Conservation (phyloP, 2,329 filamentous ascomycete species). For the Xylaria sp. region DNA sequence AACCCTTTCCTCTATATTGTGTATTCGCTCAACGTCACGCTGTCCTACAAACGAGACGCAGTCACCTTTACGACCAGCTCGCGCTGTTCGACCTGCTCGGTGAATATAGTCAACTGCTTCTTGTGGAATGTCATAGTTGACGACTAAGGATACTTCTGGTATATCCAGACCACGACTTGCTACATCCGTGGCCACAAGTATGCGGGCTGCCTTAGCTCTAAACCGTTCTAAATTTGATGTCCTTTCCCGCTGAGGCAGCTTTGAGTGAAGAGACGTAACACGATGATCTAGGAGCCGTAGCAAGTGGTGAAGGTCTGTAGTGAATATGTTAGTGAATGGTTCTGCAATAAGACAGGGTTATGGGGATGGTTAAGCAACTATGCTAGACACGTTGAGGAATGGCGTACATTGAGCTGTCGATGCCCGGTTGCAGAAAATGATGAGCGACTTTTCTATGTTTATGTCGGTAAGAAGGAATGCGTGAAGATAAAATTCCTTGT, state of each 20-base stretch:
- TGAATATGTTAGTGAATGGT: conserved; percentile 6
- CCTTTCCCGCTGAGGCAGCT: conserved; percentile 84
- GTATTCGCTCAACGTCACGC: conserved; percentile 88
- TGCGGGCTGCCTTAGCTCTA: conserved; percentile 85
- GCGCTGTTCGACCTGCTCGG: conserved; percentile 91
- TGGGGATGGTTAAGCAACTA: neutral
- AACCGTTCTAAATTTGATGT: conserved; percentile 91
- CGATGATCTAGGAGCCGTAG: conserved; percentile 87
- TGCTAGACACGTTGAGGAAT: neutral
- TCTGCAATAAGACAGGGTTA: neutral
- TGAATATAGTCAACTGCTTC: conserved; percentile 98
- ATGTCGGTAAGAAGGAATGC: conserved; percentile 82
- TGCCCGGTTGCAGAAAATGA: conserved; percentile 95
- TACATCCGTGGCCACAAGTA: conserved; percentile 95
- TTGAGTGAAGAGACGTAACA: conserved; percentile 90
- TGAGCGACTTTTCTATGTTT: conserved; percentile 81
- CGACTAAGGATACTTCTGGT: conserved; percentile 86
- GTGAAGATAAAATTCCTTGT: conserved; percentile 90
- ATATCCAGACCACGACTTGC: conserved; percentile 96
- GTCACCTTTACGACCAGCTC: conserved; percentile 86
- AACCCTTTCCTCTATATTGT: conserved; percentile 88
- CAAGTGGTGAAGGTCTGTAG: conserved; percentile 80
- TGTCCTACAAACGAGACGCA: conserved; percentile 91
- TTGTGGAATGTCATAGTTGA: conserved; percentile 97
- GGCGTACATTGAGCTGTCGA: conserved; percentile 76